A percentile compares a stretch with the other conserved stretches of the same genome.
These are phyloP conservation scores for Clarkia xantiana DNA, from an alignment of 345 rosid species.

Conservation along the genomic window DNA sequence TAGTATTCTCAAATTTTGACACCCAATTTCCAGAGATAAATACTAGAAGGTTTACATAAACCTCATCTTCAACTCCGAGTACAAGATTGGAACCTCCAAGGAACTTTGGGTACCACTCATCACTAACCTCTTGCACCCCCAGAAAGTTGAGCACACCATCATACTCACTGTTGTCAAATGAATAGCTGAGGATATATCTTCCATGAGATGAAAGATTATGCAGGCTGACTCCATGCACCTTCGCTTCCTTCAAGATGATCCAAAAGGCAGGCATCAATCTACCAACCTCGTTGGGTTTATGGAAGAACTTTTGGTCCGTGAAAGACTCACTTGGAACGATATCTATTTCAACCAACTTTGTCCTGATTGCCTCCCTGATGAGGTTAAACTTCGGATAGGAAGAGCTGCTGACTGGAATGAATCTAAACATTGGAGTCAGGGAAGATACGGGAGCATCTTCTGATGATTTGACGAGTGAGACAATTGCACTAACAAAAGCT, in stretches of 20 bases:
- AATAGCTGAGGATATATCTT: slow-evolving; percentile 22
- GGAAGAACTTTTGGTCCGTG: slow-evolving; percentile 40
- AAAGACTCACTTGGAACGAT: slow-evolving; percentile 47
- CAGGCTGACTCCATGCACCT: slow-evolving; percentile 29
- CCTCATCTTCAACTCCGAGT: slow-evolving; percentile 27
- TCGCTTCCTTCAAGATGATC: slow-evolving; percentile 42
- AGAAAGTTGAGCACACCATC: slow-evolving; percentile 34
- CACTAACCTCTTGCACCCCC: slow-evolving; percentile 24
- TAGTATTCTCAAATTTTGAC: slow-evolving; percentile 17
- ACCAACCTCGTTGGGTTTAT: slow-evolving; percentile 40
- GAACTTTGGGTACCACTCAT: slow-evolving; percentile 49
- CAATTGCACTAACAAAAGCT: slow-evolving; percentile 52
- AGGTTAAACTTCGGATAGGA: slow-evolving; percentile 18
- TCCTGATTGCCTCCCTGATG: slow-evolving; percentile 29
- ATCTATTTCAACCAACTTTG: slow-evolving; percentile 20
- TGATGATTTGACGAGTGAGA: slow-evolving; percentile 31
- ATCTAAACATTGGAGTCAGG: slow-evolving; percentile 33
- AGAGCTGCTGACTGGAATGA: slow-evolving; percentile 43
- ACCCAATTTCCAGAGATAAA: slow-evolving; percentile 45
- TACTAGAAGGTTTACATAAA: slow-evolving; percentile 33
- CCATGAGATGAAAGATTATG: slow-evolving; percentile 57
- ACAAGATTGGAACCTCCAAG: slow-evolving; percentile 41
- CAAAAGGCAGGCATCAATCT: slow-evolving; percentile 46
- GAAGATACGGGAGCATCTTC: slow-evolving; percentile 36
- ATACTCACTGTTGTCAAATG: slow-evolving; percentile 27